phyloP scores from a whole-genome alignment of 1,284 basidiomycete species.

The Pyrrhoderma lamaoense region DNA sequence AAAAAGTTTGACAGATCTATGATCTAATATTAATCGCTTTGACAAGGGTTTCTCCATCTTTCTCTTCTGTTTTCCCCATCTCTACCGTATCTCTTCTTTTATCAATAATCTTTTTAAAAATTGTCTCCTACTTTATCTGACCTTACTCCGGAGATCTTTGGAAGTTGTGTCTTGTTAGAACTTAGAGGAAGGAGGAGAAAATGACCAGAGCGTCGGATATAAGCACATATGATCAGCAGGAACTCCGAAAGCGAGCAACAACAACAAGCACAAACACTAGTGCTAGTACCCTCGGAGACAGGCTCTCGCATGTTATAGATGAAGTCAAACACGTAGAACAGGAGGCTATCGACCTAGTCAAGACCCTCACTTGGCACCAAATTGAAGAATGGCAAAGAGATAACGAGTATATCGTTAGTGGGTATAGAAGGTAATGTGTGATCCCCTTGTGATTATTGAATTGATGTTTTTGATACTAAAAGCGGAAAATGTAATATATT shows the following conservation, averaged over 20 bases:
- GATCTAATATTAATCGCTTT: background rate
- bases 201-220: no score
- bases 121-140: background rate
- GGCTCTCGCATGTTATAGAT: slow-evolving; percentile 13
- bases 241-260: no score
- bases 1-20: background rate
- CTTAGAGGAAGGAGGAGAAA: no score
- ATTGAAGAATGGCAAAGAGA: slow-evolving; percentile 65
- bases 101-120: no score
- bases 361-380: slow-evolving; percentile 54
- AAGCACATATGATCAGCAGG: no score
- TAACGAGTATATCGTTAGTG: slow-evolving; percentile 67
- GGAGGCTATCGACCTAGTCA: slow-evolving; percentile 14
- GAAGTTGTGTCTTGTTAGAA: no score
- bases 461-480: background rate
- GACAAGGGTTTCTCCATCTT: background rate
- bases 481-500: background rate
- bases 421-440: slow-evolving; percentile 56
- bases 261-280: no score
- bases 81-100: no score
- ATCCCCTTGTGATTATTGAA: background rate
- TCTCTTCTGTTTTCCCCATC: no score
- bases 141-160: background rate
- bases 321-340: slow-evolving; percentile 12
- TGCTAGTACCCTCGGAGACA: background rate